Evolutionary conservation across 2,329 filamentous ascomycete species (phyloP).

Genomic region (Emmonsia crescens): DNA sequence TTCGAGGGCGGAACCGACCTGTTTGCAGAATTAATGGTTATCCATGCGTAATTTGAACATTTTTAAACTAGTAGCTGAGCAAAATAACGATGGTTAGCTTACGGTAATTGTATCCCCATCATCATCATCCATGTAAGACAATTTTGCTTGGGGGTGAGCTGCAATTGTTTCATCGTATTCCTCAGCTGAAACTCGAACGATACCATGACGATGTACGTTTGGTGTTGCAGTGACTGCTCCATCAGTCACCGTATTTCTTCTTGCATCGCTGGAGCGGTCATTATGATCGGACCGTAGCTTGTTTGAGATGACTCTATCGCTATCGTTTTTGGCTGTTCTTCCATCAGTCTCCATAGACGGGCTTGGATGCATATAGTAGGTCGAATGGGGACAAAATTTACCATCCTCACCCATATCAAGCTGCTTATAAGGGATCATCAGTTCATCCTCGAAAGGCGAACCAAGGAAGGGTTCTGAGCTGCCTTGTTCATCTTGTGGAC

Average conservation of each 20-base stretch:
- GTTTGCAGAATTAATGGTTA: not conserved
- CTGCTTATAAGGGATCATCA: not conserved
- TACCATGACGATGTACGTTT: slow-evolving; percentile 15
- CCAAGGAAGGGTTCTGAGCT: not conserved
- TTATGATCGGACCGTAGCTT: not conserved
- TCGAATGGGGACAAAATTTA: not conserved
- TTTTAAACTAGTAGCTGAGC: not conserved
- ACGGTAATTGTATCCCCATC: slow-evolving; percentile 38
- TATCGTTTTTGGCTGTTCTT: not conserved
- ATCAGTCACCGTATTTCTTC: not conserved
- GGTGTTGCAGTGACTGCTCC: not conserved
- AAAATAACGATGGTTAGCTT: slow-evolving; percentile 12
- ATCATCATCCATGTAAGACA: slow-evolving; percentile 38
- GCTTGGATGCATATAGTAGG: not conserved
- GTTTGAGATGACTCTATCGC: not conserved
- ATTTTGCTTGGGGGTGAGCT: slow-evolving; percentile 30
- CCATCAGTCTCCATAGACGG: not conserved
- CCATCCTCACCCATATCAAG: not conserved
- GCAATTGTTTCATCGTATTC: slow-evolving; percentile 35
- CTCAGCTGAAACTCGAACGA: slow-evolving; percentile 31
- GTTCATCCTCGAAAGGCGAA: not conserved
- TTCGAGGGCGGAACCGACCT: slow-evolving; percentile 39
- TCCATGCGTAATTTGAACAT: not conserved
- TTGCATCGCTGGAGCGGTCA: not conserved
- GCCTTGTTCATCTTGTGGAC: not conserved